Conservation (phyloP, 2,329 filamentous ascomycete species). For the Xylaria sp. region DNA sequence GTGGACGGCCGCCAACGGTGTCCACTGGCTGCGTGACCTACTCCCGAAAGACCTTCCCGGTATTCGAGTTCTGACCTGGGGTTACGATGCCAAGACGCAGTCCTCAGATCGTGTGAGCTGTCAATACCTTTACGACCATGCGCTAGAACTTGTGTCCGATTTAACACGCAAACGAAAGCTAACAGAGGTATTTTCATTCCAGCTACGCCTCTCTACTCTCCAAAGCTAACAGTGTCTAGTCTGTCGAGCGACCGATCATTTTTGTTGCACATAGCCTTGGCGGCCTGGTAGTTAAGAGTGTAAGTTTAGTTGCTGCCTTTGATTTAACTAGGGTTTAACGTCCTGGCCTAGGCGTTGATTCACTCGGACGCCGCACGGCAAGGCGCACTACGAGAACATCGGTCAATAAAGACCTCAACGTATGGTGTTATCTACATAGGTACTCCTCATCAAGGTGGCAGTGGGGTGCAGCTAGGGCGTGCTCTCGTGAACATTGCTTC, state of each 20-base stretch:
- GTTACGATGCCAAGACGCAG: constrained; percentile 6
- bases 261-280: constrained; percentile 14
- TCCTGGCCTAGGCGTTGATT: neutral
- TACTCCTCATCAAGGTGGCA: constrained; percentile 1
- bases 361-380: neutral
- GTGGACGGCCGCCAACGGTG: constrained; percentile 9
- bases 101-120: neutral
- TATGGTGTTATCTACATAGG: constrained; percentile 7
- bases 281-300: constrained; percentile 6
- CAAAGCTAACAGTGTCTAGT: neutral
- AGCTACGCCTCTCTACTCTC: too few species aligned
- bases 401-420: constrained; percentile 2
- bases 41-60: neutral
- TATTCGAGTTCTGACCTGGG: constrained; percentile 1
- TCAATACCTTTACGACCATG: constrained; percentile 1
- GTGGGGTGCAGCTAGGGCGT: neutral
- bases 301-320: too few species aligned
- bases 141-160: neutral
- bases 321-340: too few species aligned
- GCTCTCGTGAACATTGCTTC: neutral
- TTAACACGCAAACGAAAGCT: neutral
- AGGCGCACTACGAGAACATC: neutral
- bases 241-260: constrained; percentile 8
- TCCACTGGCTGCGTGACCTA: constrained; percentile 5
- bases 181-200: too few species aligned